phyloP scores from a whole-genome alignment of 768 basidiomycete genomes.

The Hydnomerulius pinastri region DNA sequence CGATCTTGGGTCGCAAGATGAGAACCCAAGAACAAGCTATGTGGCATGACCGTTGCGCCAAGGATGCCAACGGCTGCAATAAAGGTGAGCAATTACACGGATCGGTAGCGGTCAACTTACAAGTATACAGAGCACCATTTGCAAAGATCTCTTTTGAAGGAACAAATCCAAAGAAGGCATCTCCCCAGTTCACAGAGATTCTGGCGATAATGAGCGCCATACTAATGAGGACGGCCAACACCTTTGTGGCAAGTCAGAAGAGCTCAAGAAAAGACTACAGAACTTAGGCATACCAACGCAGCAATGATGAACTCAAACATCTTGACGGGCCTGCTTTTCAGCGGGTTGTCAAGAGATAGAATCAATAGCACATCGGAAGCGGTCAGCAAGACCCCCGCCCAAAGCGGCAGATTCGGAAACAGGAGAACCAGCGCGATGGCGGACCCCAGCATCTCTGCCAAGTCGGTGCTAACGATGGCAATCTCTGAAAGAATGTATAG shows the following conservation, averaged over 20 bases:
- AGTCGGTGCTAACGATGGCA: constrained; percentile 75
- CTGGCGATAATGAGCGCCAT: constrained; percentile 77
- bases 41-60: constrained; percentile 92
- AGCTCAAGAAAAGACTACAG: constrained; percentile 1
- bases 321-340: constrained; percentile 64
- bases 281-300: constrained; percentile 47
- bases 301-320: constrained; percentile 69
- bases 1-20: constrained; percentile 84
- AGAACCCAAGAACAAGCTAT: constrained; percentile 88
- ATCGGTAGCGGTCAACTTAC: constrained; percentile 39
- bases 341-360: constrained; percentile 70
- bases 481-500: constrained; percentile 66
- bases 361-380: constrained; percentile 69
- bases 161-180: constrained; percentile 74
- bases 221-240: constrained; percentile 72
- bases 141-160: constrained; percentile 67
- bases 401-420: constrained; percentile 67
- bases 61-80: constrained; percentile 65
- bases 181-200: constrained; percentile 68
- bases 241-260: constrained; percentile 34
- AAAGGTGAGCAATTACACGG: constrained; percentile 13
- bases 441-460: constrained; percentile 80
- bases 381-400: constrained; percentile 71
- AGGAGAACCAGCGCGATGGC: constrained; percentile 80
- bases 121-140: constrained; percentile 62